Conservation (phyloP, 2,329 filamentous ascomycete species). For the Ceratocystis albifundus region DNA sequence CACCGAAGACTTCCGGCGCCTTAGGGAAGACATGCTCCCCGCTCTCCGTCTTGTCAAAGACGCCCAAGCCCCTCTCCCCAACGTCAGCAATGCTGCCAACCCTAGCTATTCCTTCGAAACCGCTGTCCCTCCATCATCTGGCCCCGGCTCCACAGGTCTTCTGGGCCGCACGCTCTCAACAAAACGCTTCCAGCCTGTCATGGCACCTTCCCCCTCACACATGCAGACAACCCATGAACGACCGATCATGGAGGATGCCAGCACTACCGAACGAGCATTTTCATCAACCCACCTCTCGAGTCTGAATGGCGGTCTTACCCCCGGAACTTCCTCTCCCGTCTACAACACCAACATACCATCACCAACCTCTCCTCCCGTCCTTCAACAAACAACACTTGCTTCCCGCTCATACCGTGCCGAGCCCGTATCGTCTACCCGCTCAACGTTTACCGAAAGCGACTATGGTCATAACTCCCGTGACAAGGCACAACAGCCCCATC, state of each 20-base stretch:
- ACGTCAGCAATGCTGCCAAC: slow-evolving; percentile 26
- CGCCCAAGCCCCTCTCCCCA: slow-evolving; percentile 73
- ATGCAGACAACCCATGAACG: slow-evolving; percentile 57
- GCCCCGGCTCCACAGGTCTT: slow-evolving; percentile 41
- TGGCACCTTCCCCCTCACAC: slow-evolving; percentile 63
- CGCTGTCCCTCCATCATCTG: slow-evolving; percentile 45
- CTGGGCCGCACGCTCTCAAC: slow-evolving; percentile 64
- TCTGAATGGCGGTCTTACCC: slow-evolving; percentile 53
- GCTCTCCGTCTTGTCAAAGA: slow-evolving; percentile 87
- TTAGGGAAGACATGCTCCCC: slow-evolving; percentile 85
- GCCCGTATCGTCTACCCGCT: slow-evolving; percentile 41
- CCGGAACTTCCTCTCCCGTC: slow-evolving; percentile 40
- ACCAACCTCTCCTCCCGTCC: slow-evolving; percentile 53
- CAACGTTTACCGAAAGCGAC: slow-evolving; percentile 45
- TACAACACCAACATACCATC: slow-evolving; percentile 57
- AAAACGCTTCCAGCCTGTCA: slow-evolving; percentile 62
- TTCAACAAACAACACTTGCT: slow-evolving; percentile 45
- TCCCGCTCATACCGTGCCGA: slow-evolving; percentile 51
- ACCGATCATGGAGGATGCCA: slow-evolving; percentile 54
- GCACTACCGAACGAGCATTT: slow-evolving; percentile 52
- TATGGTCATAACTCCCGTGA: slow-evolving; percentile 28
- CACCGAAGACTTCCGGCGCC: slow-evolving; percentile 74
- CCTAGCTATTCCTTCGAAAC: slow-evolving; percentile 22
- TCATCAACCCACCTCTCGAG: slow-evolving; percentile 59
- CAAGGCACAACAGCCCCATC: slow-evolving; percentile 34